Base-by-base conservation (phyloP, 768 basidiomycete genomes). In the Leucocoprinus leucothites region DNA sequence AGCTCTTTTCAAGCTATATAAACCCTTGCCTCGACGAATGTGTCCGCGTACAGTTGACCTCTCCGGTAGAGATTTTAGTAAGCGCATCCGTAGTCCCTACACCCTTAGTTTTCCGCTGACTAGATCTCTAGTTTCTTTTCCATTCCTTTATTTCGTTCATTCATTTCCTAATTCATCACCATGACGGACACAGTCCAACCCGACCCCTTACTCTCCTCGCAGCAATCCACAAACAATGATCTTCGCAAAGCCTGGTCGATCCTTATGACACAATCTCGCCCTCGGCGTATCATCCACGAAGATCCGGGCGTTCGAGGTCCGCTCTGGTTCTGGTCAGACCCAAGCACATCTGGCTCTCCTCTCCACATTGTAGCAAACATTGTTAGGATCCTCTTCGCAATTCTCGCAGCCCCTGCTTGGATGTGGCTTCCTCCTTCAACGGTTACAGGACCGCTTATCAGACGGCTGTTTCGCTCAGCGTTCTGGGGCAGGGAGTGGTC, bases 241-340 rank as follows among this genome's bases (percentile, higher is more conserved):
- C 43, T 53, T 9, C 43, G 43, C 28, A 22, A 22, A 2, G 43
- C 52, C 13, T 53, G 43, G 52, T 18, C 31, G 4, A n/a, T 19
- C 6, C 18, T 53, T 9, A 44, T 7, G 6, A 45, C 28, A 16
- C 43, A 53, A 14, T 34, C 26, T 4, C 21, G 34, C 4, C 28
- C 21, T 3, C 11, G 31, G n/a, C 52, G 43, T 21, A 31, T 53
- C 3, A 53, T 53, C 9, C 35, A 34, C 28, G 52, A 53, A 35
- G 52, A 53, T 24, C 28, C 21, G 24, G 43, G 52, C 31, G 52
- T 53, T n/a, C 18, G 44, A 36, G 52, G 44, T 8, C 43, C 43
- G 3, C 28, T 53, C 3, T 53, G 52, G 52, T 53, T 53, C 13
- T 43, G 52, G 18, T 26, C 31, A 13, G 34, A 53, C 19, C 43